Base-by-base conservation (phyloP, 2,329 filamentous ascomycete species). In the Fusarium sp. region DNA sequence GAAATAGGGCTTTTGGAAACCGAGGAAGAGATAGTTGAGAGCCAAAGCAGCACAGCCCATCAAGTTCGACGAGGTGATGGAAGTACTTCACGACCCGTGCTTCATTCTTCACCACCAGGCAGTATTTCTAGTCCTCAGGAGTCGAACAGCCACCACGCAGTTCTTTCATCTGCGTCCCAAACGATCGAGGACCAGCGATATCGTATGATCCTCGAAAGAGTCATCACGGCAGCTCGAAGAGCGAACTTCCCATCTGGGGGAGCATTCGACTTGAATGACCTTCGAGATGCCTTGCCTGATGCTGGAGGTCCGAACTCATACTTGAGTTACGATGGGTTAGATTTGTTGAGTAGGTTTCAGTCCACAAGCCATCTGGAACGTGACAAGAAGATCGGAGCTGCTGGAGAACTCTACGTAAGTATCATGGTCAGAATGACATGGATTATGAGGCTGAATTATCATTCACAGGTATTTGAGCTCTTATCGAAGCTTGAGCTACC, bases 401-500 rank as follows among this genome's bases (percentile, higher is more conserved):
- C 72, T 2, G 73, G 76, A 18, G 74, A 78, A 41, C 56, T 77
- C 52, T 77, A 71, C 18, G 76, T 76, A 47, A 75, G 74, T 58
- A 8, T 1, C 4, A 4, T 10, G 4, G 11, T 38, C 1, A 22
- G 8, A 3, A 3, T 17, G 31, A 13, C 10, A 22, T 42, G 5
- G 11, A 20, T 20, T 8, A 17, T 12, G 18, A 41, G 9, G 12
- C 45, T 64, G 5, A 63, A 12, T 15, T 15, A 7, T n/a, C 27
- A 4, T 31, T 13, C 33, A 0, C 7, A 74, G 71, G 66, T 75
- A 3, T 75, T 70, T 6, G 73, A 74, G 50, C 62, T 74, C 8
- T 25, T 75, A 36, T 73, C 69, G 1, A 33, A 62, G 20, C 70
- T 75, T 7, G 33, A 55, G 0, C 14, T 74, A 20, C 62, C 70